Percentiles rank a stretch among this genome's conserved stretches.
These are phyloP conservation scores for Quercus mongolica DNA, from an alignment of 306 rosid species.

Conservation along the genomic window DNA sequence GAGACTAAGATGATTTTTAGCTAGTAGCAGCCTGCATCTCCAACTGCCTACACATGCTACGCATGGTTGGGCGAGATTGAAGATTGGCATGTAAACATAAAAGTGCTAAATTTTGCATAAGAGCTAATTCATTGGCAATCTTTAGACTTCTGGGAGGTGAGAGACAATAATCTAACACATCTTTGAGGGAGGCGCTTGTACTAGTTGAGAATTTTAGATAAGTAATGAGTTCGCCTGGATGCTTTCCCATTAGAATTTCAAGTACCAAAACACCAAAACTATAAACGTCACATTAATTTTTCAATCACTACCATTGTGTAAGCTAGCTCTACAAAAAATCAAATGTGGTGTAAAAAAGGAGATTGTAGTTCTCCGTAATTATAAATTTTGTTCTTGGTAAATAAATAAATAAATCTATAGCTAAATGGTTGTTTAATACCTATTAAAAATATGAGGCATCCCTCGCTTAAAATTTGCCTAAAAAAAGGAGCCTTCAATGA, in stretches of 20 bases:
- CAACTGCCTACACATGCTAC: conserved; percentile 11
- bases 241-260: not conserved
- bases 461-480: no score
- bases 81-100: conserved; percentile 23
- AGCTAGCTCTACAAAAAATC: not conserved
- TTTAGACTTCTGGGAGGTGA: not conserved
- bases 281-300: not conserved
- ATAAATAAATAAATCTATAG: no score
- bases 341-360: no score
- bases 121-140: conserved; percentile 10
- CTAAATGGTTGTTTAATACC: no score
- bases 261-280: not conserved
- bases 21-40: not conserved
- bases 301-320: no score
- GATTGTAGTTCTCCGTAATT: no score
- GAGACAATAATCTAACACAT: conserved; percentile 26
- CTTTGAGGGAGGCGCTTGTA: conserved; percentile 2
- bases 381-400: no score
- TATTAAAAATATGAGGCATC: no score
- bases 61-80: conserved; percentile 34
- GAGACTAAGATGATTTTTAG: not conserved
- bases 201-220: not conserved
- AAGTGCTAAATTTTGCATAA: conserved; percentile 13
- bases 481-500: no score
- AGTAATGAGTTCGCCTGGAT: not conserved